Evolutionary conservation across 495 filamentous ascomycete species (phyloP), one percentile per base, ranked within the genome.

Genomic region (Sphaerosporella brunnea): DNA sequence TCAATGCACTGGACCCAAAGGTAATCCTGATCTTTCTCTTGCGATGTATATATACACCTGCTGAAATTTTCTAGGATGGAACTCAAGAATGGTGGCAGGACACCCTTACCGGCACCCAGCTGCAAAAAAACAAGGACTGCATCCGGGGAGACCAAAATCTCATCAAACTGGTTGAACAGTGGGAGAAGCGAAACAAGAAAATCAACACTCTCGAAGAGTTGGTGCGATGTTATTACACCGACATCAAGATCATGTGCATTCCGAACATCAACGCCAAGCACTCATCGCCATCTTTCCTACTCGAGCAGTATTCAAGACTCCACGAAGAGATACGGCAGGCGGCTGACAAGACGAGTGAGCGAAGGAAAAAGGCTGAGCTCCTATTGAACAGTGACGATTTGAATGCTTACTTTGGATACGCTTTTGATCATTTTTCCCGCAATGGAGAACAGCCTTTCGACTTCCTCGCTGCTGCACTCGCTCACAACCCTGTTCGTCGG

Each of bases 381-480:
- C 52, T 65, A 1, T 50, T 55, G 0, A 56, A 62, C 15, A 24
- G 51, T 0, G 63, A 68, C 9, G 60, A 65, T 1, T 40, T 68
- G 2, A 34, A 61, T 16, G 16, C 43, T 9, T 67, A 67, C 48
- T 42, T 67, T 4, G 54, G 62, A 42, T 47, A 39, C 34, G 65
- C 63, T 0, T 68, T 65, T 51, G 58, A 65, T 45, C 60, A 63
- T 44, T 66, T 62, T 38, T 54, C 62, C 13, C 35, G 51, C 7
- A 54, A 53, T 21, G 43, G 62, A 8, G 58, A 64, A 15, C 36
- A 45, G 1, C 62, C 67, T 0, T 69, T 69, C 46, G 54, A 69
- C 49, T 69, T 68, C 51, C 55, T 66, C 3, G 30, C 63, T n/a
- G 62, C 51, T 7, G 37, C 64, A n/a, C 53, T 67, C 26, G 18